Evolutionary conservation across 768 basidiomycete species (phyloP), one percentile per base, ranked within the genome.

Genomic region (Melanogaster broomeanus): DNA sequence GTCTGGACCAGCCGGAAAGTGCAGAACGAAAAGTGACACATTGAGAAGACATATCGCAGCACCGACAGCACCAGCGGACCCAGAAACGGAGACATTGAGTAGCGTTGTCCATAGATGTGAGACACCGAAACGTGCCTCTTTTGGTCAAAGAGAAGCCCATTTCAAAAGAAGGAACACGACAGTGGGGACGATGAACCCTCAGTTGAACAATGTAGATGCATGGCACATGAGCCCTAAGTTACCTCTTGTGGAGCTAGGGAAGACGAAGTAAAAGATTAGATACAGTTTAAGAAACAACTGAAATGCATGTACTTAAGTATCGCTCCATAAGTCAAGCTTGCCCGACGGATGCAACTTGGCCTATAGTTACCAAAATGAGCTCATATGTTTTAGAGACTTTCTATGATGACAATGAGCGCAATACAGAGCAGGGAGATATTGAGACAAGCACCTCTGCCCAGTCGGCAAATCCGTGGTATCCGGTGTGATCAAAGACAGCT

Each of bases 181-280:
- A 30, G 56, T 62, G 10, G 65, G 64, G 4, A 66, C 42, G 18
- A 65, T 52, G 39, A 67, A 67, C 24, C 65, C 65, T 11, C 49
- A 51, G 44, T 49, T 56, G 51, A 66, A 66, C 44, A 66, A 60
- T 34, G 62, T 62, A 57, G 65, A 66, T 21, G 53, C 58, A 48
- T 61, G 63, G 45, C 56, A 61, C 64, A 66, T 61, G 19, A 66
- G 57, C n/a, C 49, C 59, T 18, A 63, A 47, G 45, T 65, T 44
- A 39, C 64, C 61, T 45, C 65, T 51, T 5, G 52, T 52, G 19
- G 61, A 49, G 28, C 62, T 59, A 43, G 42, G 15, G 7, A n/a
- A n/a, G n/a, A 12, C 10, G 7, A 30, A 9, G 40, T 41, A 45
- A 34, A 7, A 15, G 37, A 34, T 30, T 9, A 30, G 28, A 30